Percentiles rank a stretch among this genome's conserved stretches.
These are phyloP conservation scores for Xylariales sp. DNA, from an alignment of 2,329 filamentous ascomycete genomes.

Conservation along the genomic window DNA sequence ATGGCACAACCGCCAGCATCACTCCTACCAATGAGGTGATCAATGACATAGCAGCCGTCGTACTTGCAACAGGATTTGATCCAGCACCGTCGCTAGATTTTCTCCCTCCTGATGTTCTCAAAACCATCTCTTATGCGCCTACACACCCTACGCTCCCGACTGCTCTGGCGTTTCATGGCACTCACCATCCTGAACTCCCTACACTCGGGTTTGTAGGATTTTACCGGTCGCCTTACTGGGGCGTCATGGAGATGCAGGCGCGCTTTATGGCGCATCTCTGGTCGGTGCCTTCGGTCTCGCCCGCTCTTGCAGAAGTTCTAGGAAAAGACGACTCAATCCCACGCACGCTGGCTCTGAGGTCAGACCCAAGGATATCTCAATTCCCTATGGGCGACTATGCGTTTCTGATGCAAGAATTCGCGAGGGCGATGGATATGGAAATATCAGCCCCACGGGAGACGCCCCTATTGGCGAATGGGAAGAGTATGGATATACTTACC, in stretches of 20 bases:
- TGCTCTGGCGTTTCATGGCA: slow-evolving; percentile 64
- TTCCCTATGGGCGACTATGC: slow-evolving; percentile 83
- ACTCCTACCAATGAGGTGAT: slow-evolving; percentile 30
- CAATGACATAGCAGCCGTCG: slow-evolving; percentile 57
- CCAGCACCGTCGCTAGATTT: slow-evolving; percentile 61
- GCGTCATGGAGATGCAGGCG: slow-evolving; percentile 83
- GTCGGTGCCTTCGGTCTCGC: slow-evolving; percentile 27
- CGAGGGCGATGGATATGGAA: slow-evolving; percentile 50
- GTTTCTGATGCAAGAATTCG: slow-evolving; percentile 70
- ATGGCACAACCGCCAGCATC: slow-evolving; percentile 29
- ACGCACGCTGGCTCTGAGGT: slow-evolving; percentile 46
- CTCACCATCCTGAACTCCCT: slow-evolving; percentile 55
- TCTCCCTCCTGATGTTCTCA: slow-evolving; percentile 51
- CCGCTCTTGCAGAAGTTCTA: slow-evolving; percentile 34
- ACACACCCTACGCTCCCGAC: slow-evolving; percentile 54
- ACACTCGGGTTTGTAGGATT: slow-evolving; percentile 76
- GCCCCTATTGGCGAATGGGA: slow-evolving; percentile 34
- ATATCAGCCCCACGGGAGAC: slow-evolving; percentile 30
- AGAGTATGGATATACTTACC: slow-evolving; percentile 49
- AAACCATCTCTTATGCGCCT: slow-evolving; percentile 53
- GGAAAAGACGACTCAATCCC: slow-evolving; percentile 37
- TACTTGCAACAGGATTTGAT: slow-evolving; percentile 74
- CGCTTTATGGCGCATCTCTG: slow-evolving; percentile 62
- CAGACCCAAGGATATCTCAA: slow-evolving; percentile 52
- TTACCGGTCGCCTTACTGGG: slow-evolving; percentile 83